Evolutionary conservation across 441 rosid species (phyloP).

Genomic region (Cnidoscolus chayamansa): DNA sequence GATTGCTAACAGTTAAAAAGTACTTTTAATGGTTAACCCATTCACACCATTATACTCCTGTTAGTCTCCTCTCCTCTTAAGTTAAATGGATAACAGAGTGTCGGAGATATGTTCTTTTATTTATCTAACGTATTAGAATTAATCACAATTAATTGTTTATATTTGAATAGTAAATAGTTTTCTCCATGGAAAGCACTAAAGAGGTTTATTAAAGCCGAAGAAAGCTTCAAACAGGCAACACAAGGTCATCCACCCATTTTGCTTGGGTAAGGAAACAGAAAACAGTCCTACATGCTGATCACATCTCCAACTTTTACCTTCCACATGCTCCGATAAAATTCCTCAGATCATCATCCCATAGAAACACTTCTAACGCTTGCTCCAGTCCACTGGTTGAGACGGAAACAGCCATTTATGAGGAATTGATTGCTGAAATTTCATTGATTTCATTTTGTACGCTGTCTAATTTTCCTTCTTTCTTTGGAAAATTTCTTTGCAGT

Average conservation of each 20-base stretch:
- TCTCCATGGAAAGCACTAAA: not conserved
- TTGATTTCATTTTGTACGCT: not conserved
- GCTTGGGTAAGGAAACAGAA: constrained; percentile 9
- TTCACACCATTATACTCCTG: too few relatives aligned
- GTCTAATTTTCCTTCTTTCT: not conserved
- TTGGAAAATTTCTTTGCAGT: not conserved
- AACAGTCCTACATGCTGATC: constrained; percentile 30
- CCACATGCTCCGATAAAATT: constrained; percentile 39
- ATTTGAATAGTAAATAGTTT: not conserved
- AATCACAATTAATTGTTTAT: too few relatives aligned
- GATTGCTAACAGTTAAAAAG: too few relatives aligned
- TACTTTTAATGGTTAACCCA: too few relatives aligned
- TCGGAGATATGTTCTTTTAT: too few relatives aligned
- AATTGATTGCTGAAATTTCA: constrained; percentile 14
- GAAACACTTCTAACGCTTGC: constrained; percentile 22
- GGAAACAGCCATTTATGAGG: not conserved
- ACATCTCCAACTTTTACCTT: constrained; percentile 32
- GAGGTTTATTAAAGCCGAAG: not conserved
- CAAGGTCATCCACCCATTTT: constrained; percentile 21
- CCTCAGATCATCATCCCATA: constrained; percentile 32
- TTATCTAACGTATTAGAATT: too few relatives aligned
- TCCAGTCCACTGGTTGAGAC: constrained; percentile 21
- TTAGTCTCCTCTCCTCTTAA: too few relatives aligned
- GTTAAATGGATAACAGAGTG: too few relatives aligned
- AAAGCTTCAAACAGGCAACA: too few relatives aligned